Conservation (phyloP, 2,329 filamentous ascomycete genomes). For the Macroventuria anomochaeta region DNA sequence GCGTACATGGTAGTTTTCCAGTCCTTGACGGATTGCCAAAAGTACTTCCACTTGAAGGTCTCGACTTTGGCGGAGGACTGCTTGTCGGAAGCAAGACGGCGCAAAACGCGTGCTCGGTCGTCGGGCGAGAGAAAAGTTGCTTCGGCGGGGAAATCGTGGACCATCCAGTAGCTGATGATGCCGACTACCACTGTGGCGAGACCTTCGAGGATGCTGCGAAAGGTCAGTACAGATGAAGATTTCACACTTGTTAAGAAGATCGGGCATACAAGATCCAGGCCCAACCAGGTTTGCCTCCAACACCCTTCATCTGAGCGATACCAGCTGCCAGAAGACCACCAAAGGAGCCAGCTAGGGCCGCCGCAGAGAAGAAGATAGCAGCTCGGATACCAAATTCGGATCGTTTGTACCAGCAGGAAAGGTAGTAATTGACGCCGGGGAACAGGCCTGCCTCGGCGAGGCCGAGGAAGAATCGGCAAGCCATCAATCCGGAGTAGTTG, state of each 20-base stretch:
- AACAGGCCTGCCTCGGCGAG: constrained; percentile 74
- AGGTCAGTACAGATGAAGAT: not conserved
- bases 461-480: constrained; percentile 70
- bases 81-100: constrained; percentile 72
- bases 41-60: constrained; percentile 73
- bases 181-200: constrained; percentile 73
- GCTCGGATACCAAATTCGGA: constrained; percentile 80
- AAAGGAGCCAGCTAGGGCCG: constrained; percentile 79
- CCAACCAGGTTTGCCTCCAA: constrained; percentile 56
- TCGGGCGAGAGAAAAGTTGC: constrained; percentile 73
- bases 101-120: constrained; percentile 75
- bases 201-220: constrained; percentile 65
- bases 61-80: constrained; percentile 79
- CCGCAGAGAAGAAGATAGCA: constrained; percentile 84
- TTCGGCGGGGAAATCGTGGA: constrained; percentile 79
- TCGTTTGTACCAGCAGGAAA: constrained; percentile 84
- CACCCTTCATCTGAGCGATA: constrained; percentile 72
- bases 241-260: not conserved
- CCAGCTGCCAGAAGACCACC: constrained; percentile 75
- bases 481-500: constrained; percentile 69
- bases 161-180: constrained; percentile 71
- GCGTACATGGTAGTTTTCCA: constrained; percentile 84
- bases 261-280: constrained; percentile 52
- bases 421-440: constrained; percentile 73
- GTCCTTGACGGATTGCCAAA: constrained; percentile 75